phyloP scores from a whole-genome alignment of 495 filamentous ascomycete species.

The Parachaetomium inaequale region DNA sequence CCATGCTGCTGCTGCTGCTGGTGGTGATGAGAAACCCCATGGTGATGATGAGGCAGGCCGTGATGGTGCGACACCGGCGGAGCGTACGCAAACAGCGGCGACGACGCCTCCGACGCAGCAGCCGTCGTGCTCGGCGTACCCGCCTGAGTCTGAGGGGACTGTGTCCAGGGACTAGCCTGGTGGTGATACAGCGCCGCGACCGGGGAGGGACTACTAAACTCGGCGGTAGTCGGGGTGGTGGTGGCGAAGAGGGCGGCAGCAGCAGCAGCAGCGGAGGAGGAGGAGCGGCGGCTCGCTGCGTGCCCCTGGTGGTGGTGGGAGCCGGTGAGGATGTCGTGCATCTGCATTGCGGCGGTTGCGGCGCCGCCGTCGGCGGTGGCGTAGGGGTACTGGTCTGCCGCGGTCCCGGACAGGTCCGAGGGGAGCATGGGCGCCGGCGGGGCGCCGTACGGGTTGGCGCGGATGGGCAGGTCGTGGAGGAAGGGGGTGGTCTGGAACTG shows the following conservation, averaged over 20 bases:
- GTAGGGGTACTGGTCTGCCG: constrained; percentile 33
- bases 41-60: neutral
- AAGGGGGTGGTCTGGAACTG: constrained; percentile 31
- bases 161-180: neutral
- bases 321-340: constrained; percentile 17
- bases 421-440: constrained; percentile 30
- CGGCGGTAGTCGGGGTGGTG: neutral
- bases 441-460: constrained; percentile 23
- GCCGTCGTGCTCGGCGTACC: neutral
- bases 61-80: neutral
- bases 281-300: constrained; percentile 10
- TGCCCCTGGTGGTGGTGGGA: constrained; percentile 1
- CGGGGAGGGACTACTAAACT: constrained; percentile 1
- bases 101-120: neutral
- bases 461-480: constrained; percentile 31
- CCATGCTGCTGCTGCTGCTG: constrained; percentile 1
- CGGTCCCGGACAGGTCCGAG: constrained; percentile 29
- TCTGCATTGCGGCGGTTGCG: constrained; percentile 7
- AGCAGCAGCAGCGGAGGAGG: too few relatives aligned
- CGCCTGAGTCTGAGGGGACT: constrained; percentile 13
- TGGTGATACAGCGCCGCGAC: constrained; percentile 1
- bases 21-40: neutral
- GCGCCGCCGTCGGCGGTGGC: constrained; percentile 30
- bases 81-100: neutral
- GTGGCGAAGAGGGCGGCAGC: constrained; percentile 9